Evolutionary conservation across 2,329 filamentous ascomycete genomes (phyloP).

Genomic region (Fusarium torulosum): DNA sequence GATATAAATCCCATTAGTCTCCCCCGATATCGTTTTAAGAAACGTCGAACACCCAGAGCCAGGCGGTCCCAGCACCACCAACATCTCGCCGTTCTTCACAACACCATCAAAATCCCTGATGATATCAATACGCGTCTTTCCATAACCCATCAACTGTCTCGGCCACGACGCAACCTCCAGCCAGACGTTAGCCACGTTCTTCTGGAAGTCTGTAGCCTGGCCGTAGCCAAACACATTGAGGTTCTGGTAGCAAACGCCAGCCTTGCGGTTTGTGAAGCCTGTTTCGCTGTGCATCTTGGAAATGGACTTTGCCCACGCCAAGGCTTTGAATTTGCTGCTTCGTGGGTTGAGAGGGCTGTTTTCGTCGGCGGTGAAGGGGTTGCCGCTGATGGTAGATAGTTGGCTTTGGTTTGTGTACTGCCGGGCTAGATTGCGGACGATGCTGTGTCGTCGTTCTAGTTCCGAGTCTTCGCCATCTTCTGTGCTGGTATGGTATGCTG

Average conservation of each 20-base stretch:
- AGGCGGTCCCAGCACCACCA: conserved; percentile 79
- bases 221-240: conserved; percentile 77
- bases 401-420: conserved; percentile 58
- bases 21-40: conserved; percentile 85
- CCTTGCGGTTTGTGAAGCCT: conserved; percentile 49
- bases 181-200: conserved; percentile 73
- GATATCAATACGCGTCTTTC: conserved; percentile 73
- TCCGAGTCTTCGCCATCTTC: conserved; percentile 56
- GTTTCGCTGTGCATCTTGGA: conserved; percentile 33
- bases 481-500: conserved; percentile 59
- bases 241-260: conserved; percentile 75
- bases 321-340: conserved; percentile 37
- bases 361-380: conserved; percentile 64
- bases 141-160: conserved; percentile 62
- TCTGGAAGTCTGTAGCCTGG: conserved; percentile 77
- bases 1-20: conserved; percentile 83
- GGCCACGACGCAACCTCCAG: conserved; percentile 60
- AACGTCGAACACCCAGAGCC: conserved; percentile 85
- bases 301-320: conserved; percentile 42
- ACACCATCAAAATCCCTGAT: conserved; percentile 75
- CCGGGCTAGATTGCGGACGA: conserved; percentile 68
- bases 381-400: conserved; percentile 58
- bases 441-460: conserved; percentile 63
- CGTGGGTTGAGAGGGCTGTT: conserved; percentile 62
- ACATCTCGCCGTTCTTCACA: conserved; percentile 78